phyloP scores from a whole-genome alignment of 176 grass and related monocot genomes.

The Avena atlantica region DNA sequence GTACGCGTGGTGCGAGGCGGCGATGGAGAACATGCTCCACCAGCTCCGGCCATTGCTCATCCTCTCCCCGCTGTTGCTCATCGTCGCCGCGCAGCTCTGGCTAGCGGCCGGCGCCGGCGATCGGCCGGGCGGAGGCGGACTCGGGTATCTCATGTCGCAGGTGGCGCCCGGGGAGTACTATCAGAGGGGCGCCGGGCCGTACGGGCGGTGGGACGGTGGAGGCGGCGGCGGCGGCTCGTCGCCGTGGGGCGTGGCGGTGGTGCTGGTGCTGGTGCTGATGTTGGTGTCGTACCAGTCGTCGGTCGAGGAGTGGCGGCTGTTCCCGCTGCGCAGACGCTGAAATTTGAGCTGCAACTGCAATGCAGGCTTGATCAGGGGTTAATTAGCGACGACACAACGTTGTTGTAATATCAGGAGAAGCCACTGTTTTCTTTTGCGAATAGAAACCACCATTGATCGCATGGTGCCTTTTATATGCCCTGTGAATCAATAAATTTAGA shows the following conservation, averaged over 20 bases:
- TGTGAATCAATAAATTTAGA: neutral
- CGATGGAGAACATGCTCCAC: slow-evolving; percentile 53
- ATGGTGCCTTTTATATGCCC: neutral
- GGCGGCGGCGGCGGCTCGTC: slow-evolving; percentile 52
- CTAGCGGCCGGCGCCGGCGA: slow-evolving; percentile 31
- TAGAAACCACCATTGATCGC: neutral
- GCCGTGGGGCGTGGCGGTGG: slow-evolving; percentile 80
- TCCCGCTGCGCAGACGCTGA: slow-evolving; percentile 63
- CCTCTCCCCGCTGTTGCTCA: slow-evolving; percentile 70
- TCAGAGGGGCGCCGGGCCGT: neutral
- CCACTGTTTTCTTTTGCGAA: too few relatives aligned
- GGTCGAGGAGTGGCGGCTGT: slow-evolving; percentile 75
- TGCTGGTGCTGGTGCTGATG: slow-evolving; percentile 70
- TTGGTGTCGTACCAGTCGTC: slow-evolving; percentile 79
- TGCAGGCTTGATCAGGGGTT: neutral
- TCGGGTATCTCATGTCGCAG: slow-evolving; percentile 41
- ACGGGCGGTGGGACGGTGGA: slow-evolving; percentile 34
- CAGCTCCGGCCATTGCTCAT: slow-evolving; percentile 59
- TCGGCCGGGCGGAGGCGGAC: slow-evolving; percentile 31
- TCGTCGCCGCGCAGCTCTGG: slow-evolving; percentile 72
- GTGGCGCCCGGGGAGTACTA: slow-evolving; percentile 39
- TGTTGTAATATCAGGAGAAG: neutral
- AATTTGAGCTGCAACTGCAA: neutral
- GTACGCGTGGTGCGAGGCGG: slow-evolving; percentile 66
- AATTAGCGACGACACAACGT: neutral